Percentiles rank a stretch among this genome's conserved stretches.
Evolutionary conservation across 495 filamentous ascomycete genomes (phyloP).

Genomic region (Choiromyces venosus): DNA sequence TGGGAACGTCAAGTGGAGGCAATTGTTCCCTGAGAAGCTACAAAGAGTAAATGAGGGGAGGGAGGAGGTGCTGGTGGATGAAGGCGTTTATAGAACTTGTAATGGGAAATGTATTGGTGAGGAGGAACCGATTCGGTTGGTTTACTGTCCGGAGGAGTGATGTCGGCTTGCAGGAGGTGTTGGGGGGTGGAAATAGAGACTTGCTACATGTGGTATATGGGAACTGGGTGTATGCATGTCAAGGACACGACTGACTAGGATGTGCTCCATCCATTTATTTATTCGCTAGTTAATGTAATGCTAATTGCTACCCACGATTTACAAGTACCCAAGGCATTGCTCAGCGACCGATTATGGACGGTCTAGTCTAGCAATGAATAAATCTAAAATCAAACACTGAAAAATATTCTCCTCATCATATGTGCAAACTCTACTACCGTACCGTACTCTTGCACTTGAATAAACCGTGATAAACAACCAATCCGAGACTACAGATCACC

Average conservation of each 20-base stretch:
- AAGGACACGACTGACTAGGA: neutral
- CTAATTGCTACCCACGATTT: no score
- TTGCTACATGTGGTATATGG: neutral
- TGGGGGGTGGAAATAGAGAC: neutral
- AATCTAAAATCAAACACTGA: no score
- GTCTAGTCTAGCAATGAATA: no score
- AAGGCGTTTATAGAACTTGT: conserved; percentile 24
- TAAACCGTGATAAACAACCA: no score
- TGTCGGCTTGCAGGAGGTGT: neutral
- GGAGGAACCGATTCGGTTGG: conserved; percentile 20
- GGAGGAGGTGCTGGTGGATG: conserved; percentile 21
- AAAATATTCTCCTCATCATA: no score
- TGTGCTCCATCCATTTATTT: no score
- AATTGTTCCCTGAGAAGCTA: conserved; percentile 24
- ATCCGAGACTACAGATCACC: no score
- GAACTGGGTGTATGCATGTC: neutral
- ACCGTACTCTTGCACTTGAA: no score
- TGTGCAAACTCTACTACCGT: no score
- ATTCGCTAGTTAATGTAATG: no score
- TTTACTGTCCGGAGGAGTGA: conserved; percentile 14
- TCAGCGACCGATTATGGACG: no score
- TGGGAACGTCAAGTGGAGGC: conserved; percentile 31
- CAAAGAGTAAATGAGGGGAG: conserved; percentile 4
- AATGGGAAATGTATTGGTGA: conserved; percentile 21
- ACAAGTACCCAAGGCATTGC: no score